phyloP scores from a whole-genome alignment of 371 early-diverging fungal genomes.

The Sporodiniella umbellata region DNA sequence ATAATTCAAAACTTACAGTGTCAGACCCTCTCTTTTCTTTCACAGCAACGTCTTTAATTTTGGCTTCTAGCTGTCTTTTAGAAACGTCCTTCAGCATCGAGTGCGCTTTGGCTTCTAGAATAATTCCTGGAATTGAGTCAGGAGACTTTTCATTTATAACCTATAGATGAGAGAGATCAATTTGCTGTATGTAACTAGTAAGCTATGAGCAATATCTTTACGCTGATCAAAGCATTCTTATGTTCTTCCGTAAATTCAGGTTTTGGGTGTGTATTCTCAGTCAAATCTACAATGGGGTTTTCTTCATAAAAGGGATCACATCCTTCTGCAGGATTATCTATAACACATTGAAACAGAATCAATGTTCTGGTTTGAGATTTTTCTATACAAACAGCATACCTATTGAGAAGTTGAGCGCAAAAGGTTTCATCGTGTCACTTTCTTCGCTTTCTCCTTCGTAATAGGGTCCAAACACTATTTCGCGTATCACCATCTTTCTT shows the following conservation, averaged over 20 bases:
- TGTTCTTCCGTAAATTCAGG: constrained; percentile 29
- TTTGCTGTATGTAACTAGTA: no score
- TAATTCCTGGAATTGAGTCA: constrained; percentile 31
- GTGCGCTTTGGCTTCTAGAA: constrained; percentile 16
- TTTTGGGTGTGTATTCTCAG: no score
- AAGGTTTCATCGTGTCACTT: constrained; percentile 20
- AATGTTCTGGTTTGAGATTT: no score
- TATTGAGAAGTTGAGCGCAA: constrained; percentile 20
- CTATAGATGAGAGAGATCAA: no score
- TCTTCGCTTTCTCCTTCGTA: constrained; percentile 37
- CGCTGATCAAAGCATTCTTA: constrained; percentile 29
- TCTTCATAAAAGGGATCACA: constrained; percentile 32
- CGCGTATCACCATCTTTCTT: constrained; percentile 21
- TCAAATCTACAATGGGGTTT: no score
- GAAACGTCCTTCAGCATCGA: constrained; percentile 28
- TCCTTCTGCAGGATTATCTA: constrained; percentile 15
- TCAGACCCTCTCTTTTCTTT: constrained; percentile 50
- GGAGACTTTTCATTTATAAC: constrained; percentile 31
- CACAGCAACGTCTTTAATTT: constrained; percentile 45
- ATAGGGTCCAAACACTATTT: constrained; percentile 52
- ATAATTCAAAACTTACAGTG: constrained; percentile 43
- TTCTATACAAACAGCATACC: no score
- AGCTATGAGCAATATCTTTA: constrained; percentile 7
- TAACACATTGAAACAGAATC: no score
- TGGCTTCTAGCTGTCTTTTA: constrained; percentile 41